These are phyloP conservation scores for Eucalyptus regnans DNA, from an alignment of 345 rosid species.

Conservation along the genomic window DNA sequence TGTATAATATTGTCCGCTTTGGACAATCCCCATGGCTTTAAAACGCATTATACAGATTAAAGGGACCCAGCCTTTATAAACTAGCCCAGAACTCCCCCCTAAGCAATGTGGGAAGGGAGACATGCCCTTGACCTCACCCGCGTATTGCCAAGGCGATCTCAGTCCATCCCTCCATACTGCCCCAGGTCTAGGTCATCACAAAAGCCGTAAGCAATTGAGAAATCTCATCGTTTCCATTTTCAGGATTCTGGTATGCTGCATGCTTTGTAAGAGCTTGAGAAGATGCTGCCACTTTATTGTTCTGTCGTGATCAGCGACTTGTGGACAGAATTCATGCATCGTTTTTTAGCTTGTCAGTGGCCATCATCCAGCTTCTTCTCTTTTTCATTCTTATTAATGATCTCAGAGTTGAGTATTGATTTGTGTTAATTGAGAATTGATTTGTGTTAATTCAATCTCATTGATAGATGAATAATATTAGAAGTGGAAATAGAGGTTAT, in stretches of 20 bases:
- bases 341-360: neutral
- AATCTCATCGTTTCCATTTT: neutral
- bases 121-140: too few relatives aligned
- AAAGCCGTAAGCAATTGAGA: too few relatives aligned
- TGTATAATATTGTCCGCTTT: too few relatives aligned
- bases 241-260: neutral
- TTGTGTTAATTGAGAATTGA: neutral
- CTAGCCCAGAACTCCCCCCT: too few relatives aligned
- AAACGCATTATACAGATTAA: too few relatives aligned
- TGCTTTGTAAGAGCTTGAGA: neutral
- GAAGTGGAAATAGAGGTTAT: slow-evolving; percentile 59
- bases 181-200: too few relatives aligned
- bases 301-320: neutral
- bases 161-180: too few relatives aligned
- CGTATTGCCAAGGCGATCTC: too few relatives aligned
- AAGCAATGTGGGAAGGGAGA: too few relatives aligned
- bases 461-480: slow-evolving; percentile 40
- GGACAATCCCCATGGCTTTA: too few relatives aligned
- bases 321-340: neutral
- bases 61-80: too few relatives aligned
- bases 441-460: neutral
- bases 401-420: neutral
- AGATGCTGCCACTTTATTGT: neutral
- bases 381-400: neutral
- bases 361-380: neutral